phyloP scores from a whole-genome alignment of 1,284 basidiomycete species.

The Hemileia vastatrix region DNA sequence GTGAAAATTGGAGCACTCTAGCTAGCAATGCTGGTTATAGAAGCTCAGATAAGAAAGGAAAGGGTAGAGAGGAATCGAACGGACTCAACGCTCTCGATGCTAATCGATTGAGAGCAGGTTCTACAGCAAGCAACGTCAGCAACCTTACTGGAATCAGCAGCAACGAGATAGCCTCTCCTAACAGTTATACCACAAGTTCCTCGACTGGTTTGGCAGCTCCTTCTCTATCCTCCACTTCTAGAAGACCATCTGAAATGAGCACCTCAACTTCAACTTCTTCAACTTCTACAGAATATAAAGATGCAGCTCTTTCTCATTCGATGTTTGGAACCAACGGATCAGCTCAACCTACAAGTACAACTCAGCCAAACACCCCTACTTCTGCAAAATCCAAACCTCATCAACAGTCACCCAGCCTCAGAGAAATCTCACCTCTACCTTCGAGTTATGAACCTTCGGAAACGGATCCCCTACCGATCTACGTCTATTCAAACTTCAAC shows the following conservation, averaged over 20 bases:
- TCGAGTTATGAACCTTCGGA: too few relatives aligned
- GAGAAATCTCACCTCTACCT: too few relatives aligned
- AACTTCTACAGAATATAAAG: not conserved
- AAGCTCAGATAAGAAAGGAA: not conserved
- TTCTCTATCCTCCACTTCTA: not conserved
- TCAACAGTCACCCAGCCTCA: too few relatives aligned
- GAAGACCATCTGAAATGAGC: not conserved
- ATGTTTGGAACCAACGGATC: not conserved
- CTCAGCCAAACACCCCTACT: not conserved
- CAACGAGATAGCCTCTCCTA: not conserved
- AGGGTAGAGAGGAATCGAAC: not conserved
- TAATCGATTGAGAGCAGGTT: not conserved
- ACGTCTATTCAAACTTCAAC: slow-evolving; percentile 40
- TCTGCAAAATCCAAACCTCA: not conserved
- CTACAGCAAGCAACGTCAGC: slow-evolving; percentile 1
- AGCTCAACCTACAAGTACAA: not conserved
- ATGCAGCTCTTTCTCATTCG: not conserved
- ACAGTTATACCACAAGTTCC: not conserved
- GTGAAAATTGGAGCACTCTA: slow-evolving; percentile 31
- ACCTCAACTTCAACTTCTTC: not conserved
- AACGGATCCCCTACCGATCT: slow-evolving; percentile 30
- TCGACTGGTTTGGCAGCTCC: not conserved
- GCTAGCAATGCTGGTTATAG: slow-evolving; percentile 21
- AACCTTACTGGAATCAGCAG: not conserved
- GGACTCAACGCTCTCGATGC: not conserved